These are phyloP conservation scores for Phytophthora colocasiae DNA, from an alignment of 352 stramenopile genomes.

Conservation along the genomic window DNA sequence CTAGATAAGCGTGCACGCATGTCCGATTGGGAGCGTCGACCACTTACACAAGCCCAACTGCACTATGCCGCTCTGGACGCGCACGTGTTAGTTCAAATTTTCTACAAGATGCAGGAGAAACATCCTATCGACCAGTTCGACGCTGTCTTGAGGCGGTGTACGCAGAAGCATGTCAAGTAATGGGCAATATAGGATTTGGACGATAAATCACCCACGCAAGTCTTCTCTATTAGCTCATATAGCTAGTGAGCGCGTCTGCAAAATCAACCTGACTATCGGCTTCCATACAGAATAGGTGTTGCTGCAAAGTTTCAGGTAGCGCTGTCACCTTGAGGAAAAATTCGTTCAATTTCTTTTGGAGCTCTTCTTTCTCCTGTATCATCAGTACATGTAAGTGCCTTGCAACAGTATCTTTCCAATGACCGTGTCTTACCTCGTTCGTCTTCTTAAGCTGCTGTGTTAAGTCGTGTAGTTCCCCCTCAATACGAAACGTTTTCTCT, in stretches of 20 bases:
- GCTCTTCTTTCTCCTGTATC: constrained; percentile 76
- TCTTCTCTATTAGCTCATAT: constrained; percentile 66
- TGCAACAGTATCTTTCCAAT: neutral
- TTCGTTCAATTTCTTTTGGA: constrained; percentile 82
- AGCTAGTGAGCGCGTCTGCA: constrained; percentile 74
- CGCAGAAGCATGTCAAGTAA: constrained; percentile 52
- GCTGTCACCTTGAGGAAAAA: constrained; percentile 81
- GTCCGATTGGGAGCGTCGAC: constrained; percentile 79
- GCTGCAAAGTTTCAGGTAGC: constrained; percentile 69
- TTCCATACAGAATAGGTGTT: constrained; percentile 72
- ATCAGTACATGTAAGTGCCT: constrained; percentile 1
- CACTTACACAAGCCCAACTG: constrained; percentile 69
- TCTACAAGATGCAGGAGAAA: constrained; percentile 58
- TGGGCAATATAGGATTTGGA: neutral
- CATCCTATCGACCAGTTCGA: constrained; percentile 39
- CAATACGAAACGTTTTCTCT: constrained; percentile 70
- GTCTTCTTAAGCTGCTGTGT: constrained; percentile 64
- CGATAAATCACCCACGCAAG: constrained; percentile 1
- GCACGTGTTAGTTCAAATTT: constrained; percentile 68
- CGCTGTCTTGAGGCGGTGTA: constrained; percentile 42
- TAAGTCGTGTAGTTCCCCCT: constrained; percentile 67
- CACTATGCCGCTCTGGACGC: constrained; percentile 80
- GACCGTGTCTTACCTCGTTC: constrained; percentile 52
- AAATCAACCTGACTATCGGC: constrained; percentile 60
- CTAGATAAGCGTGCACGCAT: constrained; percentile 79